Base-by-base conservation (phyloP, 2,329 filamentous ascomycete genomes). In the Hymenoscyphus fraxineus region DNA sequence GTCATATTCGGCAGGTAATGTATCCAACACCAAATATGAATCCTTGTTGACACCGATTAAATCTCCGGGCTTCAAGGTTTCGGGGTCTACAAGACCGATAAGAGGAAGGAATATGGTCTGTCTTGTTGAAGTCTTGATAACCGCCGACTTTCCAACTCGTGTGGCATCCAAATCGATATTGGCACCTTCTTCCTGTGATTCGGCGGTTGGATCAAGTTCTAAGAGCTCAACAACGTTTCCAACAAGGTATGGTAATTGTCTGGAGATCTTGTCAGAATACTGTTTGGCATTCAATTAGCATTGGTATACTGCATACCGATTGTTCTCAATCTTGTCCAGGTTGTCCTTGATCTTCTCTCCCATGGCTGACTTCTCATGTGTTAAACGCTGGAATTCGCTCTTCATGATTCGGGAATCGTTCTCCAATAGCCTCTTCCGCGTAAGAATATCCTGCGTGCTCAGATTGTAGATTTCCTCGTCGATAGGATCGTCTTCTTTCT, bases 331-430 rank as follows among this genome's bases (percentile, higher is more conserved):
- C 86, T 99, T 99, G 72, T 99, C 96, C 74, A 92, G 81, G 76
- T 99, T 99, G 77, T 99, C 95, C 84, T 97, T 98, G 79, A 99
- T 98, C 83, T 97, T 98, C 79, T 98, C 94, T 65, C 88, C 88
- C 95, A 99, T 99, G 59, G 92, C 89, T 59, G 90, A 88, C 81
- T 97, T 97, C 81, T 99, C 95, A 75, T 99, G 95, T 73, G 90
- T 90, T 80, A 99, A 83, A 72, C 95, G 89, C 77, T 97, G 93
- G 73, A 88, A 93, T 79, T 99, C 95, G 83, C 93, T 97, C 84
- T 91, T 94, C 93, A 99, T 98, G 80, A 99, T 98, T 74, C 95
- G 87, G 74, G 95, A 91, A 79, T 99, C 95, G 79, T 99, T 99
- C 80, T 99, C 95, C 70, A 99, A 83, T 76, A 99, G 85, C 75